Conservation (phyloP, 495 filamentous ascomycete genomes). For the Tuber brumale region DNA sequence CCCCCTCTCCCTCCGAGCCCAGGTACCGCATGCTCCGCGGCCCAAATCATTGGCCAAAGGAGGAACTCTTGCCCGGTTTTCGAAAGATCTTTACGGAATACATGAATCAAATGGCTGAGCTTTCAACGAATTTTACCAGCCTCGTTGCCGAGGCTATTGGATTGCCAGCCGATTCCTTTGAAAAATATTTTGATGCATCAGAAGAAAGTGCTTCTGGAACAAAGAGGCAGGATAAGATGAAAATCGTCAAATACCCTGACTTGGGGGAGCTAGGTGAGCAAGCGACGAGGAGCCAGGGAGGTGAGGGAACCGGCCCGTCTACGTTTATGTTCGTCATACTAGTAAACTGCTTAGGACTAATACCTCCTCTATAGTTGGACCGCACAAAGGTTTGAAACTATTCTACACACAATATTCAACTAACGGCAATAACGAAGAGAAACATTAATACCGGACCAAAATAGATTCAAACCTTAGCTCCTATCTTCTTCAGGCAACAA, state of each 20-base stretch:
- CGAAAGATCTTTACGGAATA: conserved; percentile 63
- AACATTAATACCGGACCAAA: conserved; percentile 5
- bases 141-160: conserved; percentile 80
- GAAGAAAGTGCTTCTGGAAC: conserved; percentile 51
- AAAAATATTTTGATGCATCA: conserved; percentile 67
- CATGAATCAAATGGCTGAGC: conserved; percentile 61
- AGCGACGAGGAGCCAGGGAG: conserved; percentile 14
- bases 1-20: conserved; percentile 58
- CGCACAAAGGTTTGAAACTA: conserved; percentile 59
- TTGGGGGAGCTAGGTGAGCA: conserved; percentile 22
- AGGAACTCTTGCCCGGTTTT: conserved; percentile 62
- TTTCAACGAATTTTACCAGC: conserved; percentile 70
- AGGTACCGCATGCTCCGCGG: conserved; percentile 72
- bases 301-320: conserved; percentile 5
- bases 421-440: background rate
- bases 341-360: conserved; percentile 12
- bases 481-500: conserved; percentile 79
- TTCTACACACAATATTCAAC: background rate
- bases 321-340: background rate
- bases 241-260: conserved; percentile 74
- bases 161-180: conserved; percentile 64
- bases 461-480: conserved; percentile 74
- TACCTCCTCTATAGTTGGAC: conserved; percentile 45
- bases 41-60: conserved; percentile 86
- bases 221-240: conserved; percentile 67